phyloP scores from a whole-genome alignment of 2,329 filamentous ascomycete genomes.

The Lachnellula cervina region DNA sequence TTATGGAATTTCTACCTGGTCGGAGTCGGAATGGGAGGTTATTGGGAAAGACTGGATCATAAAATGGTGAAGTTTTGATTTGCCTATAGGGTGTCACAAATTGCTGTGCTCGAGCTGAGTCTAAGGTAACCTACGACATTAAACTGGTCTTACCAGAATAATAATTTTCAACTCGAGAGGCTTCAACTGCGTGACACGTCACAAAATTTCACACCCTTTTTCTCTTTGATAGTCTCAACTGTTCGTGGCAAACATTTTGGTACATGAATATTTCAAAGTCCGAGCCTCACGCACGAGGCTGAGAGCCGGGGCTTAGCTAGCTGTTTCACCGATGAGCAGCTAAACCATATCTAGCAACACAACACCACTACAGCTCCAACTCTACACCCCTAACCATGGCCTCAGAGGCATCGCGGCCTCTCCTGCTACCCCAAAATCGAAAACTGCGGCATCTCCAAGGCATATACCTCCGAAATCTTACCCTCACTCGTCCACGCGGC shows the following conservation, averaged over 20 bases:
- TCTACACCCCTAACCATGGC: conserved; percentile 23
- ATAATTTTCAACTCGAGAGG: too few relatives aligned
- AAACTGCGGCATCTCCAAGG: conserved; percentile 83
- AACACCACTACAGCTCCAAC: conserved; percentile 5
- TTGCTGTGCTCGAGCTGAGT: too few relatives aligned
- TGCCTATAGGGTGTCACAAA: too few relatives aligned
- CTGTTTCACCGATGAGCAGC: neutral
- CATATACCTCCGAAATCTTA: conserved; percentile 81
- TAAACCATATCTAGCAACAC: conserved; percentile 1
- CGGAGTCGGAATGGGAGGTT: too few relatives aligned
- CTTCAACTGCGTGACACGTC: too few relatives aligned
- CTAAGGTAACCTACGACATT: too few relatives aligned
- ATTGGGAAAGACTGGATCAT: too few relatives aligned
- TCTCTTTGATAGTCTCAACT: too few relatives aligned
- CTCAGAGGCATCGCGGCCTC: conserved; percentile 35
- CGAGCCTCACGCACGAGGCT: conserved; percentile 13
- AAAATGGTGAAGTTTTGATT: too few relatives aligned
- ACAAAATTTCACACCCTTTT: too few relatives aligned
- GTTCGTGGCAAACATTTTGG: neutral
- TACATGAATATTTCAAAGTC: neutral
- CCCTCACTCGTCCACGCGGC: conserved; percentile 53
- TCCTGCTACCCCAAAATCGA: conserved; percentile 69
- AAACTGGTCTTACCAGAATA: too few relatives aligned
- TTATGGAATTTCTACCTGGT: neutral
- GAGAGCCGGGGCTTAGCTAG: conserved; percentile 2